Base-by-base conservation (phyloP, 225 moss, liverwort and hornwort species). In the Sphagnum tenellum region DNA sequence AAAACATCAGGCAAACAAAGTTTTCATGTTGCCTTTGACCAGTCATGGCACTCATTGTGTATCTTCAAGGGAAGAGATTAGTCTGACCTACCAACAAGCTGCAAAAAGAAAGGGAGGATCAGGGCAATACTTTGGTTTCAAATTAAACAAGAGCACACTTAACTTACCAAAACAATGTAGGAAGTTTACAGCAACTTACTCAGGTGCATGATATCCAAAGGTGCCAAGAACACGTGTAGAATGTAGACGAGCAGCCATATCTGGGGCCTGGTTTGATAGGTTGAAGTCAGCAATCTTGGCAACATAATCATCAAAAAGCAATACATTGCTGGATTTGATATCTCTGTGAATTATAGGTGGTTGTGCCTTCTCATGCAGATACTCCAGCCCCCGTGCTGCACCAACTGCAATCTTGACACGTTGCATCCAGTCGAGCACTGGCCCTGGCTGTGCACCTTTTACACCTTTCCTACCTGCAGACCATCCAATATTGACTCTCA, bases 371-470 rank as follows among this genome's bases (percentile, higher is more conserved):
- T 98, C 98, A 73, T 98, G 98, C 29, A 98, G 79, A 69, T 98
- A 98, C 79, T 98, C 98, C 65, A 98, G 64, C 51, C 98, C 98
- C 76, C 89, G 86, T 55, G 98, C 98, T 68, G 93, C 87, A 63
- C 98, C 98, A 73, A 98, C 93, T n/a, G 98, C 98, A 61, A 98
- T 98, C 72, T 98, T 98, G 62, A 98, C 98, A 59, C 98, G 93
- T 70, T 98, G 98, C 89, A 88, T 90, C 98, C 98, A 98, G 77
- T 98, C 93, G 60, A 98, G 73, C 52, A 93, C 90, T 60, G 98
- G 98, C 47, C 98, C 98, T 8, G 98, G 98, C 77, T 98, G 98
- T 58, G 98, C 98, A 70, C 98, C 98, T 74, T 98, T 98, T 47
- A 98, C 93, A 65, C 98, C 98, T 81, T 98, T 98, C 78, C 98